A percentile compares a stretch with the other conserved stretches of the same genome.
These are phyloP conservation scores for Salix purpurea DNA, from an alignment of 345 rosid species.

Conservation along the genomic window DNA sequence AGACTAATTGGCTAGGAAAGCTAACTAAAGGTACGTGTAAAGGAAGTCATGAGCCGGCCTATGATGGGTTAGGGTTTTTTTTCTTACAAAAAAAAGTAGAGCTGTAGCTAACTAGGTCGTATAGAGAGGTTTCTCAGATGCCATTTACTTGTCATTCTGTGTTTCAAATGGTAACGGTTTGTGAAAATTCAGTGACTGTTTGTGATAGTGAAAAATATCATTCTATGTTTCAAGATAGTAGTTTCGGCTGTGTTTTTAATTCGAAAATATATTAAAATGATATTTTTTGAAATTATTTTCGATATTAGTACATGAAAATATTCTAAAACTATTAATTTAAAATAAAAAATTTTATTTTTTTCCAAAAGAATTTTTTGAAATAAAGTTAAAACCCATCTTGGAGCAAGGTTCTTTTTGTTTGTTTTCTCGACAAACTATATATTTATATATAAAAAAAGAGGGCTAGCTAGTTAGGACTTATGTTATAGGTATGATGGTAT, in stretches of 20 bases:
- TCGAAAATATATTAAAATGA: too few species aligned
- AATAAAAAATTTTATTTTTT: too few species aligned
- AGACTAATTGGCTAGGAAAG: conserved; percentile 36
- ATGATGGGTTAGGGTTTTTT: conserved; percentile 26
- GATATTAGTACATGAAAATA: too few species aligned
- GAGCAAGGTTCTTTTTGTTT: too few species aligned
- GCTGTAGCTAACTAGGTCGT: background rate
- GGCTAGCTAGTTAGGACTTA: background rate
- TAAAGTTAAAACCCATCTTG: too few species aligned
- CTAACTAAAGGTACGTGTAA: conserved; percentile 19
- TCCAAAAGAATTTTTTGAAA: too few species aligned
- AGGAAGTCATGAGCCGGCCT: conserved; percentile 56
- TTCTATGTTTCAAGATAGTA: too few species aligned
- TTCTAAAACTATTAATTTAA: too few species aligned
- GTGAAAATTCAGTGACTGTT: conserved; percentile 3
- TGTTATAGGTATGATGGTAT: conserved; percentile 1
- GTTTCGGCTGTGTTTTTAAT: too few species aligned
- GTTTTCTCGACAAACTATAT: background rate
- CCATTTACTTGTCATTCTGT: conserved; percentile 47
- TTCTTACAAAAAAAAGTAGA: background rate
- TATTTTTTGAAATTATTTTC: too few species aligned
- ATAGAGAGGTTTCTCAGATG: conserved; percentile 8
- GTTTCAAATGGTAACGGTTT: conserved; percentile 51
- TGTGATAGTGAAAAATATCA: too few species aligned
- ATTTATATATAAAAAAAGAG: background rate